Conservation (phyloP, 2,329 filamentous ascomycete species). For the Colletotrichum graminicola region DNA sequence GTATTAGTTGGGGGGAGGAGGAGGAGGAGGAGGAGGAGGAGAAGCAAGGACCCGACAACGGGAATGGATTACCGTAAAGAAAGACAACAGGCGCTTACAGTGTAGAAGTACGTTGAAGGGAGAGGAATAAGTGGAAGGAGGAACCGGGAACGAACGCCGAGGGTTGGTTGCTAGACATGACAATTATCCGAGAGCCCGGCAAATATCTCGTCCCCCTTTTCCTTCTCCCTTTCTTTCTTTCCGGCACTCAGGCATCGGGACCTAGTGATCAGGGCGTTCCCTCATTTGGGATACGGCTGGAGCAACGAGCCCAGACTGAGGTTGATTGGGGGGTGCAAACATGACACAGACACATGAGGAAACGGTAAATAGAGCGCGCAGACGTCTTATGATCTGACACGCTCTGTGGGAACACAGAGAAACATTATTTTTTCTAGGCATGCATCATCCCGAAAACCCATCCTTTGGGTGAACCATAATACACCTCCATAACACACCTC, state of each 20-base stretch:
- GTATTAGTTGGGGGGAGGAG: not conserved
- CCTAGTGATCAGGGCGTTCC: not conserved
- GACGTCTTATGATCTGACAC: not conserved
- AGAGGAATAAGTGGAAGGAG: not conserved
- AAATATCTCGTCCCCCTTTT: not conserved
- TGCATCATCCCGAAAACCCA: constrained; percentile 8
- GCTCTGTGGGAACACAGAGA: not conserved
- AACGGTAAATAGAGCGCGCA: not conserved
- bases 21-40: not conserved
- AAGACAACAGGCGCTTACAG: not conserved
- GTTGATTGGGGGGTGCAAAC: not conserved
- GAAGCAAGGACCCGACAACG: not conserved
- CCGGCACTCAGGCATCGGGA: not conserved
- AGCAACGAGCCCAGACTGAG: not conserved
- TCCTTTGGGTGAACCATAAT: not conserved
- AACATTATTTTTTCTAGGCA: not conserved
- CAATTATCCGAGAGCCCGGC: not conserved
- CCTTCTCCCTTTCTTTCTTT: not conserved
- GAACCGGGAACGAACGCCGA: not conserved
- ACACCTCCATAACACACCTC: constrained; percentile 3
- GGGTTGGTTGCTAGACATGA: not conserved
- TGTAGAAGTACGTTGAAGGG: not conserved
- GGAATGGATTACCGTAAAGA: not conserved
- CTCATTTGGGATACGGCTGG: not conserved
- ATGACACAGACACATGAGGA: constrained; percentile 8